A percentile compares a stretch with the other conserved stretches of the same genome.
Evolutionary conservation across 331 rosid species (phyloP).

Genomic region (Quercus tomentella): DNA sequence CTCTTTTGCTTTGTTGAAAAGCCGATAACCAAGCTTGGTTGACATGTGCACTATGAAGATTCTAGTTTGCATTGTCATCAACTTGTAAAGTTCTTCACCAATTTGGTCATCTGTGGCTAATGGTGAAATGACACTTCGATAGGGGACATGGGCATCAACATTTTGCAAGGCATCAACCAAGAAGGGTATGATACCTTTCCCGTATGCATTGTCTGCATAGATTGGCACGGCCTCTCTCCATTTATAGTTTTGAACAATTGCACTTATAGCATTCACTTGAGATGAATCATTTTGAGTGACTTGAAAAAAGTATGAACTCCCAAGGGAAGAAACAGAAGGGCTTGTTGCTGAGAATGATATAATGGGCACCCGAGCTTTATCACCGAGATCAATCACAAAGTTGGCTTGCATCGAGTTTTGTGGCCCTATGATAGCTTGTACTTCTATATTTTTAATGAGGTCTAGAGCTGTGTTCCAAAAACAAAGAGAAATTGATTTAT

Average conservation of each 20-base stretch:
- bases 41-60: slow-evolving; percentile 39
- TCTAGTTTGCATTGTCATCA: slow-evolving; percentile 32
- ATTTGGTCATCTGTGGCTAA: slow-evolving; percentile 10
- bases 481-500: not conserved
- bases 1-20: slow-evolving; percentile 28
- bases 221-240: slow-evolving; percentile 35
- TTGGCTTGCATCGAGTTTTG: not conserved
- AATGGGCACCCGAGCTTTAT: slow-evolving; percentile 19
- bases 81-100: slow-evolving; percentile 23
- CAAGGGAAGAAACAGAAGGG: slow-evolving; percentile 24
- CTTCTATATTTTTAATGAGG: not conserved
- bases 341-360: slow-evolving; percentile 23
- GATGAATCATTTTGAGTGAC: slow-evolving; percentile 21
- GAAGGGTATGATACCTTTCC: slow-evolving; percentile 23
- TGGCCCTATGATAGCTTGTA: slow-evolving; percentile 20
- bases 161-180: slow-evolving; percentile 16
- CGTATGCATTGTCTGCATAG: slow-evolving; percentile 14
- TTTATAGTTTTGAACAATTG: slow-evolving; percentile 10
- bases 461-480: slow-evolving; percentile 12
- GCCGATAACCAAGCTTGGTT: slow-evolving; percentile 5
- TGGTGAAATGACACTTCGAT: slow-evolving; percentile 19
- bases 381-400: slow-evolving; percentile 8
- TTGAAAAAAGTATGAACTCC: slow-evolving; percentile 24
- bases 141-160: slow-evolving; percentile 11
- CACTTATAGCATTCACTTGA: slow-evolving; percentile 20